Evolutionary conservation across 2,329 filamentous ascomycete genomes (phyloP), one percentile per base, ranked within the genome.

Genomic region (Harringtonia lauricola): DNA sequence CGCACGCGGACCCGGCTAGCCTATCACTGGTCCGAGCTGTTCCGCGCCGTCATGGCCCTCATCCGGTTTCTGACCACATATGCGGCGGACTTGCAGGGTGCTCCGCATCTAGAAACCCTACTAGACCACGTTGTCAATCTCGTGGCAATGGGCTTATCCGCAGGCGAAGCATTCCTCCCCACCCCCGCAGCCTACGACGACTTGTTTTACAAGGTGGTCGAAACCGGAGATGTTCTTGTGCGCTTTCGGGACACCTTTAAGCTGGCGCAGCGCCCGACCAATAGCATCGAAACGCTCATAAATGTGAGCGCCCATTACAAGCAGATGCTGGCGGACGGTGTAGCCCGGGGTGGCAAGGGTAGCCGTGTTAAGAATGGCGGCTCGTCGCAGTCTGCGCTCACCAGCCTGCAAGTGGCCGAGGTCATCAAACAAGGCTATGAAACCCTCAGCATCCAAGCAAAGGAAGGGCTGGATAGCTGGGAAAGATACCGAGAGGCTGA

Each of bases 391-490:
- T 83, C 79, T 54, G 79, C 84, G 52, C 66, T 95, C 47, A 94
- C 86, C 46, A 88, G 83, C 31, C 71, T 78, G 40, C 85, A 95
- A 59, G 88, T 98, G 33, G 82, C 83, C 35, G 83, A 85, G 51
- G 85, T 95, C 24, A 96, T 98, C 62, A 94, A 94, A 65, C 84
- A 94, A 60, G 92, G 92, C 0, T 96, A 96, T 57, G 90, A 96
- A 62, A 95, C 89, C 30, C 64, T 98, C 55, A 90, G 84, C 50
- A 94, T 98, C 43, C 86, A 94, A 62, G 80, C 86, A 0, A 87
- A 82, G 55, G 89, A 94, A 57, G 89, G 86, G 0, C 61, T 94
- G 52, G 89, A 90, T 59, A 78, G 80, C 31, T 94, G 87, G 86
- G 85, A 87, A 51, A 77, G 72, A 57, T 96, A 86, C 60, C 72